Percentiles rank a stretch among this genome's conserved stretches.
phyloP scores from a whole-genome alignment of 192 early-diverging fungal species.

The Podila epicladia region DNA sequence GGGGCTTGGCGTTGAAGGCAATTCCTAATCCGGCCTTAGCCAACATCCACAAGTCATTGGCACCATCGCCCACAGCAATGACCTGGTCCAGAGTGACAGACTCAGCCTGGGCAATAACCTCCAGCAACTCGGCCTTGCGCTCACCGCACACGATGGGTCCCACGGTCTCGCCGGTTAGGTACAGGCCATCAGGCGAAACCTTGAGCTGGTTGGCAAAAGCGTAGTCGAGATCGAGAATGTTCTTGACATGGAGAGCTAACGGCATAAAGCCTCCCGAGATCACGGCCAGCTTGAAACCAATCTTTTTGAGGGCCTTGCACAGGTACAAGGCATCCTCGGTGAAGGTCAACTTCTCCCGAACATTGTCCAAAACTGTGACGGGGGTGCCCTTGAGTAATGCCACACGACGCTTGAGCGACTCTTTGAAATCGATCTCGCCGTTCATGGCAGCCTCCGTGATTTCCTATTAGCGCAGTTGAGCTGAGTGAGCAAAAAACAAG shows the following conservation, averaged over 20 bases:
- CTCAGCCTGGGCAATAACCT: conserved; percentile 96
- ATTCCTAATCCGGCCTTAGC: conserved; percentile 94
- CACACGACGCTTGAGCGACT: conserved; percentile 89
- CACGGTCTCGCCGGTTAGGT: conserved; percentile 86
- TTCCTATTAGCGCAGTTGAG: conserved; percentile 55
- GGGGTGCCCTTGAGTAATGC: conserved; percentile 89
- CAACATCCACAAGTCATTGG: conserved; percentile 97
- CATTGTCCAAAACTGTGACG: conserved; percentile 79
- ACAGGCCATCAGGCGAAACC: conserved; percentile 84
- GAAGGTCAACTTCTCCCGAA: conserved; percentile 81
- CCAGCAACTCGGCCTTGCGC: conserved; percentile 94
- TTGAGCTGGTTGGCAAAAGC: conserved; percentile 97
- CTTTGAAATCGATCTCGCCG: conserved; percentile 98
- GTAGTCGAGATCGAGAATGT: conserved; percentile 92
- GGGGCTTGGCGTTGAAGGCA: conserved; percentile 97
- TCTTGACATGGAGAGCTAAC: conserved; percentile 90
- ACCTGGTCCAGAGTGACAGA: conserved; percentile 89
- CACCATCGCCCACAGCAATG: conserved; percentile 97
- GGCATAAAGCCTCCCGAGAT: conserved; percentile 97
- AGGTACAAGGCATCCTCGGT: conserved; percentile 92
- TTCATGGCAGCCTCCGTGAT: conserved; percentile 98
- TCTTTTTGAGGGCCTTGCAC: conserved; percentile 87
- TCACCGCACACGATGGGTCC: conserved; percentile 93
- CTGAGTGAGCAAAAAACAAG: not conserved
- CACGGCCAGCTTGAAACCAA: conserved; percentile 96